phyloP scores from a whole-genome alignment of 148 eudicot genomes.

The Persicaria tinctoria region DNA sequence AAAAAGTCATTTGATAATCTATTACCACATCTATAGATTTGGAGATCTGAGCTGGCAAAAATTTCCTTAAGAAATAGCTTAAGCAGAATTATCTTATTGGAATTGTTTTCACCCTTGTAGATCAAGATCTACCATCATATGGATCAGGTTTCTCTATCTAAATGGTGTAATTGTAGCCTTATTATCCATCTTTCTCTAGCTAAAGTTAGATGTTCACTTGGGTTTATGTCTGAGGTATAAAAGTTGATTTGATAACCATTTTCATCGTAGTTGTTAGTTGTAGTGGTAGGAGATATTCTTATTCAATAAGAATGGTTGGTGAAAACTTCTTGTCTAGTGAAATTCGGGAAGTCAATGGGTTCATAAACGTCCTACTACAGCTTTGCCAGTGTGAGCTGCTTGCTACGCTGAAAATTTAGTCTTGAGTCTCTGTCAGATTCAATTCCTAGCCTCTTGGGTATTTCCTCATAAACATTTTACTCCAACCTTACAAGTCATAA shows the following conservation, averaged over 20 bases:
- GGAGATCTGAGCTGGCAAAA: background rate
- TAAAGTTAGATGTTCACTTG: background rate
- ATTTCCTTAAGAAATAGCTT: background rate
- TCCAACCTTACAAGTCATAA: background rate
- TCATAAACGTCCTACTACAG: background rate
- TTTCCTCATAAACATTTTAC: background rate
- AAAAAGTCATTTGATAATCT: background rate
- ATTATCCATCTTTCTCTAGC: background rate
- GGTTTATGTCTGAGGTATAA: background rate
- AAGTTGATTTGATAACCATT: background rate
- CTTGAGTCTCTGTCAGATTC: background rate
- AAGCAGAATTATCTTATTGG: background rate
- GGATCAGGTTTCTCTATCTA: background rate
- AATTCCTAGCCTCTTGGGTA: background rate
- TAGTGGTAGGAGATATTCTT: background rate
- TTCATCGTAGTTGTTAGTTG: background rate
- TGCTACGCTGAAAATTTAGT: background rate
- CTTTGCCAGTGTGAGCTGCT: slow-evolving; percentile 2
- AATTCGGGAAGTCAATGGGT: background rate
- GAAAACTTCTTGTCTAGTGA: background rate
- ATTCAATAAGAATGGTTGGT: background rate
- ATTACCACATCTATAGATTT: background rate
- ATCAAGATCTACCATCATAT: background rate
- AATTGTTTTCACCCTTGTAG: background rate
- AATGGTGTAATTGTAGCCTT: background rate